These are phyloP conservation scores for Ascocoryne sarcoides DNA, from an alignment of 2,329 filamentous ascomycete species.

Conservation along the genomic window DNA sequence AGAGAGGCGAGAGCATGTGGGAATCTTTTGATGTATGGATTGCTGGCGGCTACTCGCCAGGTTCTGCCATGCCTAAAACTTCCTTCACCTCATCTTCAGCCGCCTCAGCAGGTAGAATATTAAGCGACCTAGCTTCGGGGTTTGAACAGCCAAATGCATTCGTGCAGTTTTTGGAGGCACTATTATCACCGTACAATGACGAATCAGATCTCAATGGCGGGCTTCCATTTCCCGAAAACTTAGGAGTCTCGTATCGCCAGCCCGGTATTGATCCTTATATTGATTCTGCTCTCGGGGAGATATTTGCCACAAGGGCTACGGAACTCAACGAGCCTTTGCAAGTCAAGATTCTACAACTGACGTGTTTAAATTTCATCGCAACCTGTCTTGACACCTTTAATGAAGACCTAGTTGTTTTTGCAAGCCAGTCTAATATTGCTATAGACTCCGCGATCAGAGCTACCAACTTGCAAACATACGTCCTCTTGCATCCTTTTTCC, in stretches of 20 bases:
- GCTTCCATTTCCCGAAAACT: conserved; percentile 77
- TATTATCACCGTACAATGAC: conserved; percentile 58
- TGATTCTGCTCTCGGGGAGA: conserved; percentile 77
- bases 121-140: conserved; percentile 64
- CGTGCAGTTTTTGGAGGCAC: conserved; percentile 62
- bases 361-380: conserved; percentile 75
- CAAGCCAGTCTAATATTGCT: conserved; percentile 65
- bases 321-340: conserved; percentile 58
- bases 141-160: conserved; percentile 86
- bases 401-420: conserved; percentile 80
- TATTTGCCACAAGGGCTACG: conserved; percentile 51
- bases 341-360: conserved; percentile 63
- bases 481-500: conserved; percentile 82
- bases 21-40: conserved; percentile 71
- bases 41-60: conserved; percentile 46
- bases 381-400: conserved; percentile 82
- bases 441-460: conserved; percentile 69
- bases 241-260: conserved; percentile 69
- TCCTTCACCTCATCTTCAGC: conserved; percentile 20
- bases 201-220: conserved; percentile 59
- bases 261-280: conserved; percentile 88
- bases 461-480: conserved; percentile 69
- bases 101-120: conserved; percentile 53
- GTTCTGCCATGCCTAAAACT: conserved; percentile 33
- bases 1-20: conserved; percentile 71